Conservation (phyloP, 768 basidiomycete species). For the Pleurotus pulmonarius region DNA sequence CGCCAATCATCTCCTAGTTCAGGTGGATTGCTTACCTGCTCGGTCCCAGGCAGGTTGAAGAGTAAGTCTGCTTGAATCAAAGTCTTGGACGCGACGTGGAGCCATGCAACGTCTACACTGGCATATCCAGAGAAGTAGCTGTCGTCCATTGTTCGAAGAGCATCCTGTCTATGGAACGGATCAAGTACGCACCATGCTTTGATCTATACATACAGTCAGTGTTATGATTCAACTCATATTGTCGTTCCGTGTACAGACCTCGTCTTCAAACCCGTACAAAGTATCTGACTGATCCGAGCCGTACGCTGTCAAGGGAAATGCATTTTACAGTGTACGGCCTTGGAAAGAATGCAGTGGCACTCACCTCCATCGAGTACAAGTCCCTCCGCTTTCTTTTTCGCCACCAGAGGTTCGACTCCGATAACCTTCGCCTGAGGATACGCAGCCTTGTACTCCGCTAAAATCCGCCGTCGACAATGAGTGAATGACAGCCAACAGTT, state of each 20-base stretch:
- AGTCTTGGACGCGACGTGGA: constrained; percentile 67
- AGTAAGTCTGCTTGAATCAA: constrained; percentile 81
- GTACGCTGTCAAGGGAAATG: constrained; percentile 35
- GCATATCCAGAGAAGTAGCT: constrained; percentile 69
- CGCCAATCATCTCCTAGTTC: not conserved
- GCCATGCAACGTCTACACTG: constrained; percentile 83
- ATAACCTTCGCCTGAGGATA: constrained; percentile 72
- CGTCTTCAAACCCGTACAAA: constrained; percentile 76
- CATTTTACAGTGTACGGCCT: not conserved
- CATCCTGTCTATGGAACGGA: too few species aligned
- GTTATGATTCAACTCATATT: too few species aligned
- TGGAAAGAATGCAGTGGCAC: constrained; percentile 12
- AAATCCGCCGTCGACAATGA: not conserved
- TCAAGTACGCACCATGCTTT: constrained; percentile 39
- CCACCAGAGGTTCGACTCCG: constrained; percentile 53
- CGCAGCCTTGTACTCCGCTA: constrained; percentile 61
- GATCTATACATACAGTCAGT: constrained; percentile 26
- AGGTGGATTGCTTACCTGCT: constrained; percentile 51
- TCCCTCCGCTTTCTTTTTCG: constrained; percentile 47
- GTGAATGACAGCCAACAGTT: not conserved
- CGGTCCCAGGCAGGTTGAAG: constrained; percentile 75
- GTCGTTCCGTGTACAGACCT: constrained; percentile 25
- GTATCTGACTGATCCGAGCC: constrained; percentile 61
- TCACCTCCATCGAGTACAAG: constrained; percentile 63
- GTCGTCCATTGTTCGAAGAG: not conserved